Conservation (phyloP, 495 filamentous ascomycete genomes). For the Neurospora sp. region DNA sequence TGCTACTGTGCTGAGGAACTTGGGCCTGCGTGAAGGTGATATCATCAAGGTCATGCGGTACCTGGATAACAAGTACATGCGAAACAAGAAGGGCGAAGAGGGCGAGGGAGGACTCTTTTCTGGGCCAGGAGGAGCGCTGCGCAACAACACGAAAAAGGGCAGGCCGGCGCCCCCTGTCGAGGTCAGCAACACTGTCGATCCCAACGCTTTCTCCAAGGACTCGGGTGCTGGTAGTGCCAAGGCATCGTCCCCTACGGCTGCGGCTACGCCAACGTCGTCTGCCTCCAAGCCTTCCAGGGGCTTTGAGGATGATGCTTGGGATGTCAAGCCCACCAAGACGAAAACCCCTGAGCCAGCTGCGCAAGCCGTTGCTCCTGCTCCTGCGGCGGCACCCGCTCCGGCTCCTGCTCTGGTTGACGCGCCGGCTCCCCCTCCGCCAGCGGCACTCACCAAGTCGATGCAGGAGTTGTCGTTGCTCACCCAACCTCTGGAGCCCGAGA, state of each 20-base stretch:
- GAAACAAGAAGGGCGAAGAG: slow-evolving; percentile 59
- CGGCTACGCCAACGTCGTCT: slow-evolving; percentile 26
- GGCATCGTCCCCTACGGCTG: slow-evolving; percentile 36
- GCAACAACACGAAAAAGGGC: slow-evolving; percentile 93
- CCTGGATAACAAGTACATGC: slow-evolving; percentile 70
- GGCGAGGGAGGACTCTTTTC: slow-evolving; percentile 72
- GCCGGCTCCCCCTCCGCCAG: slow-evolving; percentile 15
- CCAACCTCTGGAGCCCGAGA: slow-evolving; percentile 65
- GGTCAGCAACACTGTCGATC: slow-evolving; percentile 75
- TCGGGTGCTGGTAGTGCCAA: slow-evolving; percentile 21
- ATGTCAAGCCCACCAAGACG: slow-evolving; percentile 82
- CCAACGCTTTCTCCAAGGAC: slow-evolving; percentile 62
- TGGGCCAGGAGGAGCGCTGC: slow-evolving; percentile 75
- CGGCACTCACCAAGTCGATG: slow-evolving; percentile 57
- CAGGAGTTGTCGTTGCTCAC: slow-evolving; percentile 70
- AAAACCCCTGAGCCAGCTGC: slow-evolving; percentile 25
- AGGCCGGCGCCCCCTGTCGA: slow-evolving; percentile 76
- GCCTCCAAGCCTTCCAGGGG: slow-evolving; percentile 48
- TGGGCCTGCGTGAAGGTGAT: slow-evolving; percentile 91
- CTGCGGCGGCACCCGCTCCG: slow-evolving; percentile 25
- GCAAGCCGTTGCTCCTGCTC: slow-evolving; percentile 26
- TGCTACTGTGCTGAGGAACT: slow-evolving; percentile 64
- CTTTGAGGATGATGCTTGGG: slow-evolving; percentile 98
- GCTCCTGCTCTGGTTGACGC: slow-evolving; percentile 26
- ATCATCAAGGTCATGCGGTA: slow-evolving; percentile 89